Evolutionary conservation across 148 eudicot genomes (phyloP).

Genomic region (Chenopodium quinoa): DNA sequence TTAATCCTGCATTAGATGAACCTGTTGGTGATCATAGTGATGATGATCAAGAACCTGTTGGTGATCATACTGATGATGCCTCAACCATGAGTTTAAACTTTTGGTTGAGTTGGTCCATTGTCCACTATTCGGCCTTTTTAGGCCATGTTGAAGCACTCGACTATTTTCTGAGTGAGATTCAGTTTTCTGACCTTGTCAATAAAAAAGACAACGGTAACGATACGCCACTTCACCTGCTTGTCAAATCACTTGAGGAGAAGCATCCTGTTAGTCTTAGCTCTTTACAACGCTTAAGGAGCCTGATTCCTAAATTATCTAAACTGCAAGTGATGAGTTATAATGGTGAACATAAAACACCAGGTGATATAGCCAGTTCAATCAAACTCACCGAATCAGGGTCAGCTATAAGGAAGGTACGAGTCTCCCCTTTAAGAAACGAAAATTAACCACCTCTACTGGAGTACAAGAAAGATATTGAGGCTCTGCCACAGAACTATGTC

Average conservation of each 20-base stretch:
- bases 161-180: background rate
- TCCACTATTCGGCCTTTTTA: background rate
- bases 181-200: background rate
- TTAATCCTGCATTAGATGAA: no score
- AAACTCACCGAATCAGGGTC: no score
- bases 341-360: background rate
- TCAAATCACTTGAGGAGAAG: no score
- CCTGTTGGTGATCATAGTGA: no score
- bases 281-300: background rate
- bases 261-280: background rate
- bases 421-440: no score
- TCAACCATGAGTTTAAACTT: no score
- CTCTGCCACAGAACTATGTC: background rate
- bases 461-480: background rate
- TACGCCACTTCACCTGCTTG: conserved; percentile 1
- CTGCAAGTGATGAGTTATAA: background rate
- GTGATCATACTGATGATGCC: no score
- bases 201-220: background rate
- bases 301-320: background rate
- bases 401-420: no score
- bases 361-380: background rate
- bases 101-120: no score
- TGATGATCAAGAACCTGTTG: no score
- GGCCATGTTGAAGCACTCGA: background rate
- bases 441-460: background rate